Evolutionary conservation across 2,329 filamentous ascomycete genomes (phyloP).

Genomic region (Aspergillus sp.): DNA sequence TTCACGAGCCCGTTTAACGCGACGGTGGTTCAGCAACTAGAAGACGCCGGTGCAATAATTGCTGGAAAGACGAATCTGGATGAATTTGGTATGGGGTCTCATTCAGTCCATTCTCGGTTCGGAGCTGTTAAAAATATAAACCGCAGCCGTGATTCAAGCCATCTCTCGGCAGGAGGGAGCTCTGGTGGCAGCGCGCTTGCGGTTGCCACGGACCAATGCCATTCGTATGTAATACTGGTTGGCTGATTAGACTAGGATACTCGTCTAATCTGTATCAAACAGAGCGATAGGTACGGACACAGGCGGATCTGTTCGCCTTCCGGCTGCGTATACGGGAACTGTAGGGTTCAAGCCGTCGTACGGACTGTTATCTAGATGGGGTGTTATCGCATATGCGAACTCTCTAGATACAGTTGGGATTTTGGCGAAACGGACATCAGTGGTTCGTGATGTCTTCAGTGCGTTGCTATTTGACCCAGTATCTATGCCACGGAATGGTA

Average conservation of each 20-base stretch:
- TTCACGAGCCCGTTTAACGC: constrained; percentile 79
- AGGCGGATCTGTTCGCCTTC: constrained; percentile 81
- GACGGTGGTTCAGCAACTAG: constrained; percentile 71
- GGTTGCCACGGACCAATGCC: constrained; percentile 64
- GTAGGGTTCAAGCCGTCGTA: constrained; percentile 92
- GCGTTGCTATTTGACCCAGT: constrained; percentile 32
- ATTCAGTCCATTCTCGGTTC: constrained; percentile 68
- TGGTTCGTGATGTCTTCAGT: constrained; percentile 54
- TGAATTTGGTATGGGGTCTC: constrained; percentile 93
- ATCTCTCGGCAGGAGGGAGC: constrained; percentile 76
- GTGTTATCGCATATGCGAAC: constrained; percentile 88
- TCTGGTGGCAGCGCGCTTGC: constrained; percentile 92
- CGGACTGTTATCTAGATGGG: constrained; percentile 79
- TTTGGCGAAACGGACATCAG: constrained; percentile 57
- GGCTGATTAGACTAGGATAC: not conserved
- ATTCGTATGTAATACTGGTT: constrained; percentile 48
- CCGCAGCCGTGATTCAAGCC: constrained; percentile 35
- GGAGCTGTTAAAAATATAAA: constrained; percentile 62
- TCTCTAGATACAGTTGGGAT: constrained; percentile 89
- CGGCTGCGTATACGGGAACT: constrained; percentile 80
- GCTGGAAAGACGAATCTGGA: constrained; percentile 89
- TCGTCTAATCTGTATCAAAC: constrained; percentile 12
- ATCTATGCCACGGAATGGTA: not conserved
- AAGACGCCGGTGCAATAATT: constrained; percentile 61
- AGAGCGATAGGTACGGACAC: constrained; percentile 89